Evolutionary conservation across 352 stramenopile genomes (phyloP).

Genomic region (Pythium monospermum): DNA sequence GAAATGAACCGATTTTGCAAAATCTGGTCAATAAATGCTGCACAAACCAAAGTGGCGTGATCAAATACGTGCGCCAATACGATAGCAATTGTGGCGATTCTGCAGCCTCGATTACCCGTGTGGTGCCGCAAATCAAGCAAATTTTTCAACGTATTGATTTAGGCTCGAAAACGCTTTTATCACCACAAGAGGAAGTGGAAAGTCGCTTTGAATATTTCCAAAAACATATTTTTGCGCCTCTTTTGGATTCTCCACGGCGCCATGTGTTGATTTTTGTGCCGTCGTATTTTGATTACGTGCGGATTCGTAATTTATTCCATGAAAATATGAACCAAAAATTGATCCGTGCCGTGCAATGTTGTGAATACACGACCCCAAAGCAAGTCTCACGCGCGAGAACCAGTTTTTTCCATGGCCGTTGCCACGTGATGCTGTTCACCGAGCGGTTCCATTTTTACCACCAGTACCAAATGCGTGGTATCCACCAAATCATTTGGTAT

Average conservation of each 20-base stretch:
- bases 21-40: conserved; percentile 56
- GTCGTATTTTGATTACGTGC: conserved; percentile 86
- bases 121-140: conserved; percentile 71
- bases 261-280: conserved; percentile 78
- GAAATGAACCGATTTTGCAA: conserved; percentile 52
- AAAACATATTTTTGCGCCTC: conserved; percentile 69
- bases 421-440: conserved; percentile 76
- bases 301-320: conserved; percentile 78
- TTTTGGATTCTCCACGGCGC: conserved; percentile 61
- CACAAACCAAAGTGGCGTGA: conserved; percentile 42
- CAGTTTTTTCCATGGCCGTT: conserved; percentile 69
- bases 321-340: conserved; percentile 70
- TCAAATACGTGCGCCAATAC: conserved; percentile 57
- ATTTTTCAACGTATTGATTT: conserved; percentile 77
- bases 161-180: conserved; percentile 22
- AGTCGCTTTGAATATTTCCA: conserved; percentile 73
- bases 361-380: conserved; percentile 66
- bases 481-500: conserved; percentile 80
- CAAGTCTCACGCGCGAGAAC: conserved; percentile 68
- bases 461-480: conserved; percentile 73
- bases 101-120: conserved; percentile 46
- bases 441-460: conserved; percentile 87
- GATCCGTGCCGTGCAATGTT: conserved; percentile 62
- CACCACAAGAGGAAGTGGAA: conserved; percentile 44
- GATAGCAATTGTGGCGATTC: conserved; percentile 36